These are phyloP conservation scores for Brettanomyces sp. DNA, from an alignment of 805 yeast genomes.

Conservation along the genomic window DNA sequence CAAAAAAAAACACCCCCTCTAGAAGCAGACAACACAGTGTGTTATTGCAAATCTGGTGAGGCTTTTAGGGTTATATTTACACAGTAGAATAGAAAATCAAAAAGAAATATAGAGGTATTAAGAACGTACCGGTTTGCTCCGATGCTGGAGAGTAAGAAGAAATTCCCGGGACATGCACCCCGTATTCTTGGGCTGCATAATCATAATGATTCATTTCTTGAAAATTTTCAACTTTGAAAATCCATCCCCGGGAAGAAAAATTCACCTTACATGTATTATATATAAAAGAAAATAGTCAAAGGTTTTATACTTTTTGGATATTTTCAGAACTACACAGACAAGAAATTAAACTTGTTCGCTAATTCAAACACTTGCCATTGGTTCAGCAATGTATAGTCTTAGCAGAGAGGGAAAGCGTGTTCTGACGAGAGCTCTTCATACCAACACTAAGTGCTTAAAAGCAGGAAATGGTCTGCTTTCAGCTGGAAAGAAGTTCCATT, in stretches of 20 bases:
- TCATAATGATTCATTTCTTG: conserved; percentile 5
- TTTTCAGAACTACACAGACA: background rate
- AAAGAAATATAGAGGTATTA: no score
- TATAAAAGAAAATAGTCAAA: background rate
- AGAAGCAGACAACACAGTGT: no score
- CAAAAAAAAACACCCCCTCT: no score
- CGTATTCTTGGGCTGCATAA: conserved; percentile 9
- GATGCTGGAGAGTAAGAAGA: no score
- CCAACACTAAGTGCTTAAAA: background rate
- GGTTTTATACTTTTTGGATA: background rate
- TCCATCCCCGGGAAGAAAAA: background rate
- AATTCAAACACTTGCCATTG: background rate
- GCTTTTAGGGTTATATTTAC: no score
- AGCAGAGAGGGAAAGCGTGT: background rate
- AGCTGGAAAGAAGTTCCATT: background rate
- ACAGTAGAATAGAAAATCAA: no score
- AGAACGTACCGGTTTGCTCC: no score
- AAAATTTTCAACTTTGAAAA: background rate
- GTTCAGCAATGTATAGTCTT: background rate
- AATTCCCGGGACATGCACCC: no score
- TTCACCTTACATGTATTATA: no score
- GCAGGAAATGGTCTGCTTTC: background rate
- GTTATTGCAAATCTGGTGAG: no score
- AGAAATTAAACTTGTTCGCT: background rate
- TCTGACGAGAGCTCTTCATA: background rate